phyloP scores from a whole-genome alignment of 306 rosid genomes.

The Cicer yamashitae region DNA sequence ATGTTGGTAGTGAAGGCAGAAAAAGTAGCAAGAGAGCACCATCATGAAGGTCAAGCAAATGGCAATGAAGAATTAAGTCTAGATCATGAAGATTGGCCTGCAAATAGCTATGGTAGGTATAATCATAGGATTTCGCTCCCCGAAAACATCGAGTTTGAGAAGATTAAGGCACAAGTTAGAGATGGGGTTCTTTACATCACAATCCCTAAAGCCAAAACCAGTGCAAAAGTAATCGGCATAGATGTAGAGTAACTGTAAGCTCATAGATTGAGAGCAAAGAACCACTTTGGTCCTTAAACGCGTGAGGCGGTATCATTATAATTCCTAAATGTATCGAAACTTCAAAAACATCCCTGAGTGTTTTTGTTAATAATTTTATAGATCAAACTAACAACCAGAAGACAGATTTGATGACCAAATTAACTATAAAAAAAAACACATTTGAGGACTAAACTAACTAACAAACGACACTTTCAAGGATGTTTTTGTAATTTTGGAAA shows the following conservation, averaged over 20 bases:
- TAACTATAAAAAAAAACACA: no score
- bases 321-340: no score
- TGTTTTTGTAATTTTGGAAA: no score
- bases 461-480: no score
- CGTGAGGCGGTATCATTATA: no score
- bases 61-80: background rate
- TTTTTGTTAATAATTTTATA: no score
- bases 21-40: slow-evolving; percentile 9
- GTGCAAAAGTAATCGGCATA: slow-evolving; percentile 41
- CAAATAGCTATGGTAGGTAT: slow-evolving; percentile 45
- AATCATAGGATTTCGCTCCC: slow-evolving; percentile 44
- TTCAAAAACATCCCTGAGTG: no score
- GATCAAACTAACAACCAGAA: no score
- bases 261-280: background rate
- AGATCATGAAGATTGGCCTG: slow-evolving; percentile 42
- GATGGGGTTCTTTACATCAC: slow-evolving; percentile 50
- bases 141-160: slow-evolving; percentile 44
- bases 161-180: slow-evolving; percentile 44
- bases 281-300: no score
- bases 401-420: no score
- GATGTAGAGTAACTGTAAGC: slow-evolving; percentile 28
- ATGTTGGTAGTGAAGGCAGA: slow-evolving; percentile 51
- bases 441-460: no score
- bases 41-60: slow-evolving; percentile 42
- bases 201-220: slow-evolving; percentile 39